Evolutionary conservation across 73 alveolate genomes (phyloP).

Genomic region (Halteria grandinella): DNA sequence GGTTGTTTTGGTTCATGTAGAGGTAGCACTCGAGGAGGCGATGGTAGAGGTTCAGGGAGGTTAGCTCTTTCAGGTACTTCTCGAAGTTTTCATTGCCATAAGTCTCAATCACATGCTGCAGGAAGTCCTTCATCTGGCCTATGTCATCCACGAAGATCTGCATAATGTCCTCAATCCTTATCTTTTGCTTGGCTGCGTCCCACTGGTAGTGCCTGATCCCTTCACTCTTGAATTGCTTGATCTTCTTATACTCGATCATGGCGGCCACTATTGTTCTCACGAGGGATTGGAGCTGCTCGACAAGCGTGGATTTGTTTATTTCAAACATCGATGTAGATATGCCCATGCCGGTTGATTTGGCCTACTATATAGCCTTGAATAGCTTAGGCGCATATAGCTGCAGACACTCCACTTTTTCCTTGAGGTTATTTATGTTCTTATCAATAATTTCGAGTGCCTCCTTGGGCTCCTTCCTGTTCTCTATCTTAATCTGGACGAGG

Average conservation of each 20-base stretch:
- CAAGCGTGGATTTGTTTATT: no score
- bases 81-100: constrained; percentile 25
- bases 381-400: constrained; percentile 57
- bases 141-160: constrained; percentile 58
- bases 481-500: constrained; percentile 76
- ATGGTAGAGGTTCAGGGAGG: constrained; percentile 68
- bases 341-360: constrained; percentile 11
- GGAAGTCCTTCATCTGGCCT: constrained; percentile 35
- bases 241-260: constrained; percentile 22
- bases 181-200: constrained; percentile 18
- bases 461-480: constrained; percentile 72
- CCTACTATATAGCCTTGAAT: constrained; percentile 13
- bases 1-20: constrained; percentile 46
- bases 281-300: not conserved
- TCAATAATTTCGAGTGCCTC: constrained; percentile 79
- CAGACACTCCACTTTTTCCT: constrained; percentile 57
- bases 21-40: constrained; percentile 84
- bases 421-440: constrained; percentile 40
- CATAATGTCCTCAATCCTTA: constrained; percentile 47
- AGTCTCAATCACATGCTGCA: constrained; percentile 31
- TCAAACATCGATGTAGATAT: no score
- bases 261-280: constrained; percentile 46
- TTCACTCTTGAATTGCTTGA: constrained; percentile 16
- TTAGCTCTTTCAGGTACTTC: constrained; percentile 12
- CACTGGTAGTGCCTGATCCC: constrained; percentile 34